These are phyloP conservation scores for Monilinia polystroma DNA, from an alignment of 2,329 filamentous ascomycete genomes.

Conservation along the genomic window DNA sequence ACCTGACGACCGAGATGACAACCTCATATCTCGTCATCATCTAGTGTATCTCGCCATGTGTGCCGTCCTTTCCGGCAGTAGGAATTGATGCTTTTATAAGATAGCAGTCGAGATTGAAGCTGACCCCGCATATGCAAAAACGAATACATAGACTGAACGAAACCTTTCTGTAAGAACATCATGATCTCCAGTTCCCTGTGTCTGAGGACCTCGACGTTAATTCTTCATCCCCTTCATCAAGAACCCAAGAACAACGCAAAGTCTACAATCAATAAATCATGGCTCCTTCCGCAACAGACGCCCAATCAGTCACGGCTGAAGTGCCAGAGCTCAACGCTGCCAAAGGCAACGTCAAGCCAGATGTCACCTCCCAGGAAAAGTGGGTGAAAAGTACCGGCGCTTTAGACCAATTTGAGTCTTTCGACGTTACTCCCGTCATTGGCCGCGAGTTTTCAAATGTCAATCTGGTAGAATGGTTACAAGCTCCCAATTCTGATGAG, in stretches of 20 bases:
- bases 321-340: constrained; percentile 14
- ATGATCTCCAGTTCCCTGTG: constrained; percentile 30
- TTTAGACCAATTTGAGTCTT: constrained; percentile 36
- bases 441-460: constrained; percentile 47
- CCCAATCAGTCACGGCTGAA: neutral
- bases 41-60: neutral
- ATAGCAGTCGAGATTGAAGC: neutral
- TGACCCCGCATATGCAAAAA: neutral
- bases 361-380: constrained; percentile 25
- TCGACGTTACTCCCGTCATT: constrained; percentile 48
- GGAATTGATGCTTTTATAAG: neutral
- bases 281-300: constrained; percentile 32
- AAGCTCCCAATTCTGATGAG: constrained; percentile 49
- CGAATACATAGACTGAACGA: constrained; percentile 10
- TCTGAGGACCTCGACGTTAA: constrained; percentile 24
- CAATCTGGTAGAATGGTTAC: constrained; percentile 48
- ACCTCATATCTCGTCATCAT: constrained; percentile 5
- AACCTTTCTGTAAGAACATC: constrained; percentile 4
- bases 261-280: constrained; percentile 22
- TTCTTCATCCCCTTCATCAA: constrained; percentile 22
- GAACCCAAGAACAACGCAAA: constrained; percentile 1
- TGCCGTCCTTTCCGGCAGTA: constrained; percentile 2
- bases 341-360: constrained; percentile 22
- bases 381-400: constrained; percentile 36
- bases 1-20: neutral